phyloP scores from a whole-genome alignment of 2,329 filamentous ascomycete species.

The Phyllosticta citrichinensis region DNA sequence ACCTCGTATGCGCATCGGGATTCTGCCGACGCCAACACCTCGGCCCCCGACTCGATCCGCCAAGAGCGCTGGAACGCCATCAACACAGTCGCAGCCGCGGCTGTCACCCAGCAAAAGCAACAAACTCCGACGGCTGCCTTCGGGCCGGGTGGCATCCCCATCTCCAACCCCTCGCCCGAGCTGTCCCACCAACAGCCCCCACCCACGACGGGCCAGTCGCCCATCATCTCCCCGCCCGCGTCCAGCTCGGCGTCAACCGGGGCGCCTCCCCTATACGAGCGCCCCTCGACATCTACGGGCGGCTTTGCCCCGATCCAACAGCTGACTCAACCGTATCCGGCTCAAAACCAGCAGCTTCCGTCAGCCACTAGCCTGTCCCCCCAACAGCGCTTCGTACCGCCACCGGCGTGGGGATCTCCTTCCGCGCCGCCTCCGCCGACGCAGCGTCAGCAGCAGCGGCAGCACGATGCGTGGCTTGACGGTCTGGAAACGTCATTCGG shows the following conservation, averaged over 20 bases:
- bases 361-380: background rate
- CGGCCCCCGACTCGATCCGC: conserved; percentile 11
- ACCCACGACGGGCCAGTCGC: conserved; percentile 4
- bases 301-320: conserved; percentile 7
- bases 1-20: conserved; percentile 19
- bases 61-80: conserved; percentile 32
- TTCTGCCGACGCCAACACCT: conserved; percentile 12
- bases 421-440: conserved; percentile 1
- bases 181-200: conserved; percentile 1
- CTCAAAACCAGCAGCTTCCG: background rate
- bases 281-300: background rate
- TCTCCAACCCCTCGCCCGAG: conserved; percentile 10
- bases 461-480: conserved; percentile 23
- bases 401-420: background rate
- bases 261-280: conserved; percentile 4
- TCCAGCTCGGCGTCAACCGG: conserved; percentile 8
- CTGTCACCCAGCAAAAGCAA: conserved; percentile 12
- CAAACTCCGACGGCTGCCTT: conserved; percentile 2
- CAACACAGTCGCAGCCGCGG: conserved; percentile 22
- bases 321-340: background rate
- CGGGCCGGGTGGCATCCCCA: conserved; percentile 7
- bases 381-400: conserved; percentile 6
- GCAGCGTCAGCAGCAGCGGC: conserved; percentile 1
- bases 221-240: conserved; percentile 6
- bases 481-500: conserved; percentile 27